These are phyloP conservation scores for Arthrobotrys conoides DNA, from an alignment of 2,329 filamentous ascomycete genomes.

Conservation along the genomic window DNA sequence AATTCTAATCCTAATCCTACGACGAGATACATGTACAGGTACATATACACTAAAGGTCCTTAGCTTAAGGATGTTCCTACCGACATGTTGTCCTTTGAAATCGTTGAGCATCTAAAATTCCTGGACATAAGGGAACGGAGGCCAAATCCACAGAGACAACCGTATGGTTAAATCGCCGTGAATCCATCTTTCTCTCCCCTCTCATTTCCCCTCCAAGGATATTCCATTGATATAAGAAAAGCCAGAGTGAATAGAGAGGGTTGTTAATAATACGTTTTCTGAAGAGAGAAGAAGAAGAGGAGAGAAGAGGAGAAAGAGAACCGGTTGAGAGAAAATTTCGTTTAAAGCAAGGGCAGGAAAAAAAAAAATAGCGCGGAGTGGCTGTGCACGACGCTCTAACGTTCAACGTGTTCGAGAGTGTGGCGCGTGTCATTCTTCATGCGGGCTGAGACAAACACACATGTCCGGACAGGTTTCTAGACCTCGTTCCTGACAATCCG, in stretches of 20 bases:
- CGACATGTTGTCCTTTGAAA: conserved; percentile 60
- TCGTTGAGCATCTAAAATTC: conserved; percentile 46
- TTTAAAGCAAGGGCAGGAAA: neutral
- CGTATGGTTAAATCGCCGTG: conserved; percentile 18
- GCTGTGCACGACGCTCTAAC: neutral
- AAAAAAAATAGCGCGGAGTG: conserved; percentile 2
- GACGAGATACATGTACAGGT: neutral
- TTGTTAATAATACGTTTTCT: conserved; percentile 61
- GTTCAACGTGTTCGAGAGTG: neutral
- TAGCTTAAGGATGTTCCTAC: conserved; percentile 45
- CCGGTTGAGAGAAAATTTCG: conserved; percentile 18
- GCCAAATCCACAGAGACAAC: conserved; percentile 24
- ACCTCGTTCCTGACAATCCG: conserved; percentile 13
- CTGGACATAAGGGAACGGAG: conserved; percentile 61
- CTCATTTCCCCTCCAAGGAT: conserved; percentile 61
- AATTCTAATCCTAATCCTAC: neutral
- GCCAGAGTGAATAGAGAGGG: conserved; percentile 61
- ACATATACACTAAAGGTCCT: neutral
- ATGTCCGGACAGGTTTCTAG: conserved; percentile 13
- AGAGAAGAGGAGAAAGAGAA: conserved; percentile 11
- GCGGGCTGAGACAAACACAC: conserved; percentile 15
- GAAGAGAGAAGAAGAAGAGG: conserved; percentile 44
- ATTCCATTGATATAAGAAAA: conserved; percentile 59
- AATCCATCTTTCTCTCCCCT: conserved; percentile 53
- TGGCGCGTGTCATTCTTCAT: neutral